Conservation (phyloP, 345 rosid genomes). For the Cardamine occulta region DNA sequence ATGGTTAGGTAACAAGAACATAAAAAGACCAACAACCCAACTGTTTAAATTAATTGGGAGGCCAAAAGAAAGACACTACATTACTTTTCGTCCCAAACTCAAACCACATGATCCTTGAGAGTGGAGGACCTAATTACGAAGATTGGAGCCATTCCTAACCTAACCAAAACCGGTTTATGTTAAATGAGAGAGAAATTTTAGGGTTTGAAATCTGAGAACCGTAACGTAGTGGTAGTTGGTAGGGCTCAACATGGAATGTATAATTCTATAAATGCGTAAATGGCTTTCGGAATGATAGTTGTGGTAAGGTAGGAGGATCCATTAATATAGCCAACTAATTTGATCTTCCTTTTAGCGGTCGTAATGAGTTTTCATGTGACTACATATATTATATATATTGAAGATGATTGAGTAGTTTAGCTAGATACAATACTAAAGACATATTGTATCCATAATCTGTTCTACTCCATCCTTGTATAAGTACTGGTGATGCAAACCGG, state of each 20-base stretch:
- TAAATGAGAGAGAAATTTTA: background rate
- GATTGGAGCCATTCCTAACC: constrained; percentile 14
- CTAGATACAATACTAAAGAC: background rate
- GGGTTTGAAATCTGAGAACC: background rate
- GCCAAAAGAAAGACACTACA: constrained; percentile 13
- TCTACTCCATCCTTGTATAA: too few species aligned
- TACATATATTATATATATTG: background rate
- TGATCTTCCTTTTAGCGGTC: constrained; percentile 4
- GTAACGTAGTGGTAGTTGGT: constrained; percentile 1
- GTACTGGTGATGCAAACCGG: too few species aligned
- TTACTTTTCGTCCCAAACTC: constrained; percentile 12
- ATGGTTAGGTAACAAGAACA: constrained; percentile 4
- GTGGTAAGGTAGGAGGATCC: constrained; percentile 21
- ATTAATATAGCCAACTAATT: constrained; percentile 25
- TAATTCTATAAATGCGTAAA: constrained; percentile 19
- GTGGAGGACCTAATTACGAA: background rate
- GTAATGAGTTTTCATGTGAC: constrained; percentile 39
- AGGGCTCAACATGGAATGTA: constrained; percentile 29
- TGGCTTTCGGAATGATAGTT: constrained; percentile 13
- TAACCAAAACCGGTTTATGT: background rate
- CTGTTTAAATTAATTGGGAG: constrained; percentile 30
- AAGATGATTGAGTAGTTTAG: background rate
- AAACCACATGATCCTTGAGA: constrained; percentile 32
- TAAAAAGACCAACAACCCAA: constrained; percentile 29
- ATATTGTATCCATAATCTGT: background rate